Percentiles rank a stretch among this genome's conserved stretches.
Evolutionary conservation across 306 rosid species (phyloP).

Genomic region (Casuarina glauca): DNA sequence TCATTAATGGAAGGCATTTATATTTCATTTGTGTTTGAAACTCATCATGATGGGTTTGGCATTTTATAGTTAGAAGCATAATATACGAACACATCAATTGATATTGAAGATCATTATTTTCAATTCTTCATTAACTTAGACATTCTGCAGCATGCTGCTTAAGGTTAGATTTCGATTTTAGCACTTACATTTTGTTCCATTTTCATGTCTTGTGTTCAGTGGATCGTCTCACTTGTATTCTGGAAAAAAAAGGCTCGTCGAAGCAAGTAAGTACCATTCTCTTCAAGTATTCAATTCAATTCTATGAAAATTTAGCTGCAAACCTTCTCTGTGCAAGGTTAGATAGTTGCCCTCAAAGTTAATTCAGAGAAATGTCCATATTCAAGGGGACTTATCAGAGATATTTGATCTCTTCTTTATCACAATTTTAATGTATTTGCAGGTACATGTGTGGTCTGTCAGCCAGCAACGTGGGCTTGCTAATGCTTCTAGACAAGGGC

Average conservation of each 20-base stretch:
- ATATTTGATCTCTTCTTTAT: neutral
- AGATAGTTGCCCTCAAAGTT: neutral
- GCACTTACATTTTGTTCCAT: constrained; percentile 20
- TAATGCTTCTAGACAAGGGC: constrained; percentile 70
- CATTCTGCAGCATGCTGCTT: neutral
- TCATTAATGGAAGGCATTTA: neutral
- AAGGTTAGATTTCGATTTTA: neutral
- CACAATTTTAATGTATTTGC: constrained; percentile 32
- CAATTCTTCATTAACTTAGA: neutral
- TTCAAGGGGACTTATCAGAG: neutral
- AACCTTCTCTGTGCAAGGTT: neutral
- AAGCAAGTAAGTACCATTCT: constrained; percentile 77
- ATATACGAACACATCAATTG: neutral
- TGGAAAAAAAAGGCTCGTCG: constrained; percentile 77
- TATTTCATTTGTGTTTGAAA: constrained; percentile 5
- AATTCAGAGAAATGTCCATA: neutral
- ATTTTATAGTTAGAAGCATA: neutral
- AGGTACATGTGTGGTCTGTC: constrained; percentile 77
- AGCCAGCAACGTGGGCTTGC: constrained; percentile 59
- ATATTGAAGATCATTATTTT: neutral
- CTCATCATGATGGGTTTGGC: neutral
- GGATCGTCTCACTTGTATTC: constrained; percentile 60
- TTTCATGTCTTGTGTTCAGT: constrained; percentile 49
- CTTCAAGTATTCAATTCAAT: neutral
- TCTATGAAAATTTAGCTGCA: neutral